These are phyloP conservation scores for Tulasnella sp. DNA, from an alignment of 768 basidiomycete genomes.

Conservation along the genomic window DNA sequence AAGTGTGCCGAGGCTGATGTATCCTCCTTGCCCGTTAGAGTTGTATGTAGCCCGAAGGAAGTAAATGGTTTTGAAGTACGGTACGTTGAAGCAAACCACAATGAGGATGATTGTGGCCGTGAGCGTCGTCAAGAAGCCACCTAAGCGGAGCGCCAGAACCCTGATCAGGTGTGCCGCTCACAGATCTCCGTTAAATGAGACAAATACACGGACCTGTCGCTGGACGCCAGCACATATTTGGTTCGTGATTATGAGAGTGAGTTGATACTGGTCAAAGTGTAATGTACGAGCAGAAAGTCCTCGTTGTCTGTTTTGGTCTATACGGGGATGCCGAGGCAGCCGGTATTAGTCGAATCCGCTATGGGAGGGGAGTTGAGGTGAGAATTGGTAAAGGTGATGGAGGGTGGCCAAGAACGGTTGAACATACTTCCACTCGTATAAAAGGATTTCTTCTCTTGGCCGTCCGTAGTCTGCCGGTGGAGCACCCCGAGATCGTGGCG, in stretches of 20 bases:
- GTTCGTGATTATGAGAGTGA: not conserved
- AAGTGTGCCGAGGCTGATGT: slow-evolving; percentile 77
- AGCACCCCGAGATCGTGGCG: not conserved
- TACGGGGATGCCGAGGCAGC: not conserved
- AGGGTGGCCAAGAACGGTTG: not conserved
- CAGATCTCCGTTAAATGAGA: not conserved
- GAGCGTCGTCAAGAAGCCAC: slow-evolving; percentile 78
- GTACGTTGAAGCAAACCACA: slow-evolving; percentile 84
- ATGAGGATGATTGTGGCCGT: slow-evolving; percentile 71
- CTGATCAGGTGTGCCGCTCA: slow-evolving; percentile 24
- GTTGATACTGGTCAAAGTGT: not conserved
- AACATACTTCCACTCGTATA: not conserved
- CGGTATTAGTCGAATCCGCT: not conserved
- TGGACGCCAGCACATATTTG: not conserved
- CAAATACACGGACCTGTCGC: not conserved
- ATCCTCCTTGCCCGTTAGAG: slow-evolving; percentile 42
- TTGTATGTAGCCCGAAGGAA: slow-evolving; percentile 59
- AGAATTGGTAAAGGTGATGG: not conserved
- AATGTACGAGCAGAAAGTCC: not conserved
- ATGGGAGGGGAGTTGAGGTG: not conserved
- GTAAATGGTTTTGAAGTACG: slow-evolving; percentile 78
- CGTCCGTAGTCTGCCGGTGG: not conserved
- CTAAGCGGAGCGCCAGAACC: slow-evolving; percentile 66
- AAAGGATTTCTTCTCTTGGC: not conserved
- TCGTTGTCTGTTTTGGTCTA: not conserved